phyloP scores from a whole-genome alignment of 441 rosid species.

The Melastoma candidum region DNA sequence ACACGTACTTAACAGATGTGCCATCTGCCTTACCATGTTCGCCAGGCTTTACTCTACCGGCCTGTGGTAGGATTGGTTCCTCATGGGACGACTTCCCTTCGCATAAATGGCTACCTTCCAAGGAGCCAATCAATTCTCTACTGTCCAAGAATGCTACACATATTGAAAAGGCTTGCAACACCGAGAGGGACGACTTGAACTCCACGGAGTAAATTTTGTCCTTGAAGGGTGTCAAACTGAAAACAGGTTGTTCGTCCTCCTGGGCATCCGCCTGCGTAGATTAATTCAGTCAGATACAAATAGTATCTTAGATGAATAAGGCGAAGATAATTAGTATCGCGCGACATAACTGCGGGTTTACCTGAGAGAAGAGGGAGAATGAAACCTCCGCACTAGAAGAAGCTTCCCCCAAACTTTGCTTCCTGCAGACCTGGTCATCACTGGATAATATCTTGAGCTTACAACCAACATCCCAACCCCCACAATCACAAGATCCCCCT shows the following conservation, averaged over 20 bases:
- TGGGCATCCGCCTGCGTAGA: constrained; percentile 46
- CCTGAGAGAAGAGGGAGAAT: constrained; percentile 70
- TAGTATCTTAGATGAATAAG: too few relatives aligned
- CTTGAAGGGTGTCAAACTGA: constrained; percentile 57
- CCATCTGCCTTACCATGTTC: constrained; percentile 30
- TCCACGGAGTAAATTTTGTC: constrained; percentile 73
- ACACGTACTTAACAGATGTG: constrained; percentile 36
- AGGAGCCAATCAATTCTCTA: constrained; percentile 16
- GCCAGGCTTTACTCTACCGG: constrained; percentile 26
- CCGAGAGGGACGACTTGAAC: constrained; percentile 60
- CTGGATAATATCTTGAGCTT: constrained; percentile 55
- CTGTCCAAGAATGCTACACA: constrained; percentile 71
- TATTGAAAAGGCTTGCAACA: constrained; percentile 75
- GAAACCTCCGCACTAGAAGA: constrained; percentile 26
- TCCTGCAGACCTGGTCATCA: constrained; percentile 26
- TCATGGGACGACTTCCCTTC: constrained; percentile 24
- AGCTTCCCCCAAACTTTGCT: constrained; percentile 26
- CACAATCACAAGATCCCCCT: constrained; percentile 94
- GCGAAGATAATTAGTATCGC: too few relatives aligned
- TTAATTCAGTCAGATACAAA: not conserved
- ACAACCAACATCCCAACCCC: constrained; percentile 98
- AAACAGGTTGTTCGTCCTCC: constrained; percentile 44
- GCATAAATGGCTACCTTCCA: not conserved
- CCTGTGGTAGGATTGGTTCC: constrained; percentile 25
- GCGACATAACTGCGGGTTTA: constrained; percentile 9